phyloP scores from a whole-genome alignment of 352 stramenopile species.

The Globisporangium takayamanum region DNA sequence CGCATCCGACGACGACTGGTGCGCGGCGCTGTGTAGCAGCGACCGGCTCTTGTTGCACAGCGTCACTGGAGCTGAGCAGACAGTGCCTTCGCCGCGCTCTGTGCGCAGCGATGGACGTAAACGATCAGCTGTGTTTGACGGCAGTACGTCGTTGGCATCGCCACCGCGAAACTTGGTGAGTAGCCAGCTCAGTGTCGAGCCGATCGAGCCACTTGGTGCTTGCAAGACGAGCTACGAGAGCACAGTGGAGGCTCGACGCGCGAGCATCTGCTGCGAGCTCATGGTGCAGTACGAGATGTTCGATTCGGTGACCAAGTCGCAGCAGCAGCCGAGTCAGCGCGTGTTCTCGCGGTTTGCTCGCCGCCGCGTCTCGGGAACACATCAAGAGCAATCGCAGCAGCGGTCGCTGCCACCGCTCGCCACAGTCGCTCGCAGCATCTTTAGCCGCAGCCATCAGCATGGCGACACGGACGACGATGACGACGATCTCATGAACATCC shows the following conservation, averaged over 20 bases:
- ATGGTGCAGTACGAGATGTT: conserved; percentile 35
- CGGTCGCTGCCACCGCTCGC: background rate
- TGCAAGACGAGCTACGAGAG: background rate
- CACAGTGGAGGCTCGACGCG: background rate
- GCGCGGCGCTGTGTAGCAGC: background rate
- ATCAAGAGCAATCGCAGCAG: background rate
- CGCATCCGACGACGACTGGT: too few species aligned
- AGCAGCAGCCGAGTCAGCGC: conserved; percentile 3
- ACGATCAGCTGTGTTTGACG: too few species aligned
- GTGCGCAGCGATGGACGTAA: too few species aligned
- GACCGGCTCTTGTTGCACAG: too few species aligned
- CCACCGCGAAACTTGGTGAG: conserved; percentile 13
- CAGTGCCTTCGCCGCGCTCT: background rate
- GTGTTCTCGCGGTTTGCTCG: conserved; percentile 5
- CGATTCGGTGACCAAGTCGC: conserved; percentile 17
- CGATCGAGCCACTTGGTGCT: background rate
- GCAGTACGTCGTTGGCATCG: background rate
- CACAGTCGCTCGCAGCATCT: background rate
- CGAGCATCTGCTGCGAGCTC: conserved; percentile 25
- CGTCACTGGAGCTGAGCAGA: background rate
- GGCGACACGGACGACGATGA: conserved; percentile 15
- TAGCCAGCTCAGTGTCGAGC: conserved; percentile 4
- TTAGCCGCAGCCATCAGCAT: background rate
- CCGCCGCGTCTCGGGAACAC: background rate
- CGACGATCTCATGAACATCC: conserved; percentile 29